Percentiles rank a stretch among this genome's conserved stretches.
phyloP scores from a whole-genome alignment of 164 flowering plant genomes.

The Cinnamomum micranthum region DNA sequence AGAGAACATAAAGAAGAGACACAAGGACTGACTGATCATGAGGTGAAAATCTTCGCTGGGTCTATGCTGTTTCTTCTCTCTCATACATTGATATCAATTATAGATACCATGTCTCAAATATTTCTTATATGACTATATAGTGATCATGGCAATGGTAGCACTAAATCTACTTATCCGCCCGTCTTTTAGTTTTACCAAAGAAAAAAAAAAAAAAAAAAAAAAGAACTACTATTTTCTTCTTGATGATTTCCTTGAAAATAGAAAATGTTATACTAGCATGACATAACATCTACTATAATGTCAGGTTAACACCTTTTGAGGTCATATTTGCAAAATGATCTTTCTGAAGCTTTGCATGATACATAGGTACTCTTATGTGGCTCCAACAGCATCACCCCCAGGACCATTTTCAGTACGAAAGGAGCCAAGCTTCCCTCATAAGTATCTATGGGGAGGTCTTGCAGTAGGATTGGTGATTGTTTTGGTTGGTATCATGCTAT shows the following conservation, averaged over 20 bases:
- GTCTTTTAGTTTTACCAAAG: too few species aligned
- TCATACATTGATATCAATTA: background rate
- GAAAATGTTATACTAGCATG: background rate
- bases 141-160: too few species aligned
- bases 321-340: background rate
- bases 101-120: too few species aligned
- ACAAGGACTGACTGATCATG: background rate
- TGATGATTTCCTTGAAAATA: background rate
- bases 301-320: background rate
- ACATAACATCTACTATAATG: background rate
- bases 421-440: background rate
- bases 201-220: too few species aligned
- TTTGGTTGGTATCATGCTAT: constrained; percentile 20
- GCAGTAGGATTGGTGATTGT: constrained; percentile 8
- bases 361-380: background rate
- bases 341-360: background rate
- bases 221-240: too few species aligned
- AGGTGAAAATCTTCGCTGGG: background rate
- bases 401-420: background rate
- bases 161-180: too few species aligned
- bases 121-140: too few species aligned
- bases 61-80: background rate
- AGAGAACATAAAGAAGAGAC: background rate
- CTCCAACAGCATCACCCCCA: constrained; percentile 1
- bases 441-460: constrained; percentile 18